Evolutionary conservation across 106 monocot species (phyloP), one percentile per base, ranked within the genome.

Genomic region (Dioscorea dumetorum): DNA sequence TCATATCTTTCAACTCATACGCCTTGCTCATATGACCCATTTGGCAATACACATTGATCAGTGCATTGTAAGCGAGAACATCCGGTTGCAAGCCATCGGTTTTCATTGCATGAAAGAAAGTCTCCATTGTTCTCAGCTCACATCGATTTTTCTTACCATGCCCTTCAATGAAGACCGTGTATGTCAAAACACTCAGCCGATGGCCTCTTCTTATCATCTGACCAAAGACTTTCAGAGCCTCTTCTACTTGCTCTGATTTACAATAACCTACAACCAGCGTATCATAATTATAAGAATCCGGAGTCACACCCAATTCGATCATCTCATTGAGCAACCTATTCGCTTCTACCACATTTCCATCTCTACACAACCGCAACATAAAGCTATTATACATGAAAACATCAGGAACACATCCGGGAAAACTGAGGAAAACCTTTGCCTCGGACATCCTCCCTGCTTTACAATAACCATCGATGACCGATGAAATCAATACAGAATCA

Each of bases 381-480:
- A 86, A 81, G 70, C 79, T 86, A 78, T 78, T 81, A 62, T 82
- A 86, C 33, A 82, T 18, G 48, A 67, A 82, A 6, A 35, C 61
- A 73, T 86, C 73, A 24, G 75, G 75, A 54, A 51, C 61, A 24
- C 49, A 69, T 48, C 58, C 22, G 0, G 62, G 48, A 70, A 34
- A 61, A 11, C 35, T 73, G 33, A 75, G 58, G 17, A 86, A 54
- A 57, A 19, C 24, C 24, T 62, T 17, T 5, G 76, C 86, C 21
- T 75, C 70, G 5, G 28, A 21, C 67, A 76, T 67, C 49, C 57
- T 78, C 48, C 81, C 78, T 50, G 31, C 76, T 67, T 82, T 86
- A 72, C 86, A 86, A 35, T 82, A 86, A 21, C 81, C 81, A 63
- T 82, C 62, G 14, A 82, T 61, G 14, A 86, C 6, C 22, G 76